A percentile compares a stretch with the other conserved stretches of the same genome.
phyloP scores from a whole-genome alignment of 2,329 filamentous ascomycete genomes.

The Hypoxylon rubiginosum region DNA sequence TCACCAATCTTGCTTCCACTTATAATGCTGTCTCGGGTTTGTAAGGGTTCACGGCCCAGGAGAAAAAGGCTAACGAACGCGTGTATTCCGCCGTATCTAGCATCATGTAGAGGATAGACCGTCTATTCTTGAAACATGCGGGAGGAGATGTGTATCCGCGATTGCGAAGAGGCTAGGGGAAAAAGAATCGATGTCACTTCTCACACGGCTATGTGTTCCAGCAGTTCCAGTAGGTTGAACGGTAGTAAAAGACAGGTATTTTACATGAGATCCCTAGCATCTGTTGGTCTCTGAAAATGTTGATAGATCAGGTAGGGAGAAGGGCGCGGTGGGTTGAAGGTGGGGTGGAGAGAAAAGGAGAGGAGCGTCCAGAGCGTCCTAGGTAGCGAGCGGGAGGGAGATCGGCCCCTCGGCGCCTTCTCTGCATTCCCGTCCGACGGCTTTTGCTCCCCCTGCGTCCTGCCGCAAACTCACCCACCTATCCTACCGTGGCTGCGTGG shows the following conservation, averaged over 20 bases:
- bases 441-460: slow-evolving; percentile 13
- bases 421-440: slow-evolving; percentile 32
- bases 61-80: slow-evolving; percentile 16
- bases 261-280: neutral
- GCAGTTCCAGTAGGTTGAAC: neutral
- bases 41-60: slow-evolving; percentile 13
- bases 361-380: too few relatives aligned
- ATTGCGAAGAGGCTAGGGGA: neutral
- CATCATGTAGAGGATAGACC: slow-evolving; percentile 21
- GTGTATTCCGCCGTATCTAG: slow-evolving; percentile 15
- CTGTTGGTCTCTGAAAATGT: neutral
- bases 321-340: slow-evolving; percentile 1
- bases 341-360: slow-evolving; percentile 10
- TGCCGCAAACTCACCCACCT: slow-evolving; percentile 30
- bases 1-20: slow-evolving; percentile 15
- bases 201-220: slow-evolving; percentile 6
- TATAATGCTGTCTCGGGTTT: slow-evolving; percentile 27
- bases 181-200: slow-evolving; percentile 18
- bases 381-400: neutral
- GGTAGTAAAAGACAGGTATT: neutral
- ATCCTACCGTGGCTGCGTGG: too few relatives aligned
- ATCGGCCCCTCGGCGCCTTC: slow-evolving; percentile 19
- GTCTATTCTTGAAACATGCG: slow-evolving; percentile 25
- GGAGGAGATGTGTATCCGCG: slow-evolving; percentile 19
- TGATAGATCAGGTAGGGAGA: slow-evolving; percentile 16